Evolutionary conservation across 768 basidiomycete species (phyloP).

Genomic region (Russula ochroleuca): DNA sequence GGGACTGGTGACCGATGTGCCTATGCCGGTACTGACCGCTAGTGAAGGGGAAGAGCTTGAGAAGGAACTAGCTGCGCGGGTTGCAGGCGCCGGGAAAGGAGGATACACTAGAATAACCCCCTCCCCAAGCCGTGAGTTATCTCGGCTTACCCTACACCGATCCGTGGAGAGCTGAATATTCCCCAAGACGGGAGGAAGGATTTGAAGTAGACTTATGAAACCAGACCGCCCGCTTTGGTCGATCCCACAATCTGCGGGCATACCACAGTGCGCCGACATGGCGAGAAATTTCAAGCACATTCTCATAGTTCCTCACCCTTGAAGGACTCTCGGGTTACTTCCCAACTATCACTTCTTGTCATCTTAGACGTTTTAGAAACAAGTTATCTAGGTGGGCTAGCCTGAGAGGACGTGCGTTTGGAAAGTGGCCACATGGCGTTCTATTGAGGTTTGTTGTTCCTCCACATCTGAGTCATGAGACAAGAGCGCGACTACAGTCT

Average conservation of each 20-base stretch:
- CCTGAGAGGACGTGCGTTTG: neutral
- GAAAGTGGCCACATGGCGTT: neutral
- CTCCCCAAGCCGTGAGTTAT: conserved; percentile 14
- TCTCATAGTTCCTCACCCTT: neutral
- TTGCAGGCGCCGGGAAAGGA: conserved; percentile 18
- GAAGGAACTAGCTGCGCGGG: conserved; percentile 21
- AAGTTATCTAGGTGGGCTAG: neutral
- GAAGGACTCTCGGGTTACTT: neutral
- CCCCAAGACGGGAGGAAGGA: neutral
- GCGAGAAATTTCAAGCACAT: neutral
- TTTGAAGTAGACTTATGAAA: neutral
- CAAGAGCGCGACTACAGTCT: neutral
- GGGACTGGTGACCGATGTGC: conserved; percentile 4
- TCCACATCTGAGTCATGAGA: neutral
- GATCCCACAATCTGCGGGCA: neutral
- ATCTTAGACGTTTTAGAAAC: conserved; percentile 2
- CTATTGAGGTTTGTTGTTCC: neutral
- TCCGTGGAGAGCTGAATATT: conserved; percentile 2
- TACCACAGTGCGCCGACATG: neutral
- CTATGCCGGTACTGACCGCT: conserved; percentile 7
- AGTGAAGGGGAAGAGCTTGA: conserved; percentile 14
- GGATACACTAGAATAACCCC: conserved; percentile 5
- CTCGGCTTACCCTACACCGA: neutral
- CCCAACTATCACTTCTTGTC: conserved; percentile 11
- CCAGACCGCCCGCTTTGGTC: neutral